Percentiles rank a stretch among this genome's conserved stretches.
These are phyloP conservation scores for Narthecium ossifragum DNA, from an alignment of 106 monocot genomes.

Conservation along the genomic window DNA sequence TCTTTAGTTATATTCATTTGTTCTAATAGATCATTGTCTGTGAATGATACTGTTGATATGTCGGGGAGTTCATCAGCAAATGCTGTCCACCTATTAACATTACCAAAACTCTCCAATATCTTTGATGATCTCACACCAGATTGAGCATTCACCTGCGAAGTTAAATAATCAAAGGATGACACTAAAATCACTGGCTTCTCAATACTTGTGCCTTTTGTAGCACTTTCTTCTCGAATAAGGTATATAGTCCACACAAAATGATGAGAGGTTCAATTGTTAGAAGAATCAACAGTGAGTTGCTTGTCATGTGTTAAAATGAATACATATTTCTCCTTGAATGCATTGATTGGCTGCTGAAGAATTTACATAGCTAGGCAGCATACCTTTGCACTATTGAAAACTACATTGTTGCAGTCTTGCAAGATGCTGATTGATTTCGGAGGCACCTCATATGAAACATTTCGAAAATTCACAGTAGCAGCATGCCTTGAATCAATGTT, in stretches of 20 bases:
- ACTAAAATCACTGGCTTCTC: background rate
- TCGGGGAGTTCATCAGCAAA: constrained; percentile 37
- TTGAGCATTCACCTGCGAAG: constrained; percentile 48
- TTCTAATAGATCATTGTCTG: constrained; percentile 36
- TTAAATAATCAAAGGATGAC: background rate
- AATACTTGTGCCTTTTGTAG: no score
- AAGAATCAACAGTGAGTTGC: no score
- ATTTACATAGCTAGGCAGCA: no score
- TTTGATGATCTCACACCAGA: constrained; percentile 37
- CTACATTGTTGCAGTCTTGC: constrained; percentile 46
- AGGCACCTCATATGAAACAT: constrained; percentile 38
- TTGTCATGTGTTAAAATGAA: no score
- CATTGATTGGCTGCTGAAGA: no score
- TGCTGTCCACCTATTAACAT: constrained; percentile 38
- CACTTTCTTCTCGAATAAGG: no score
- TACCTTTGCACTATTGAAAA: constrained; percentile 77
- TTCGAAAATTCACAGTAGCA: constrained; percentile 36
- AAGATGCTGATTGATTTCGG: constrained; percentile 66
- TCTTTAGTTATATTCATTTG: constrained; percentile 75
- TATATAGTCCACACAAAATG: no score
- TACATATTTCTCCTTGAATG: no score
- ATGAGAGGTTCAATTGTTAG: no score
- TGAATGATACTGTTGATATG: constrained; percentile 10
- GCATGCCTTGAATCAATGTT: constrained; percentile 33
- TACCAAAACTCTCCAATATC: constrained; percentile 21